Conservation (phyloP, 2,329 filamentous ascomycete genomes). For the Blumeria hordei region DNA sequence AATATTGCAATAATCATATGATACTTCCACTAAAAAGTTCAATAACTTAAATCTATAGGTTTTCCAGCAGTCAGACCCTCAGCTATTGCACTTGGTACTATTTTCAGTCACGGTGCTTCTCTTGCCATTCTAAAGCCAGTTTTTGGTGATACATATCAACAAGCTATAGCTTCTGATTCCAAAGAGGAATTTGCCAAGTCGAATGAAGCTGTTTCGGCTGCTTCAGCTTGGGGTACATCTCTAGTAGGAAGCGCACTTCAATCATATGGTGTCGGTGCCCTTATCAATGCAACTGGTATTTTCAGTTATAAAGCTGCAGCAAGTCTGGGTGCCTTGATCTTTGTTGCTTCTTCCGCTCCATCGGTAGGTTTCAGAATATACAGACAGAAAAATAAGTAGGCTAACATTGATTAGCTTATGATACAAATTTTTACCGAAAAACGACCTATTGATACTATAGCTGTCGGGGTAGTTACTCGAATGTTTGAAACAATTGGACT, state of each 20-base stretch:
- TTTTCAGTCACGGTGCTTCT: conserved; percentile 86
- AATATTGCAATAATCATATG: background rate
- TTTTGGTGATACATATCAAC: conserved; percentile 86
- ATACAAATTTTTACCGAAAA: conserved; percentile 75
- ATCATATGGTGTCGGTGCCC: conserved; percentile 68
- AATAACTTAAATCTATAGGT: conserved; percentile 16
- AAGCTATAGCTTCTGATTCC: conserved; percentile 71
- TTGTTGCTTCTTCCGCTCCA: conserved; percentile 73
- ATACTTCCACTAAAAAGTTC: too few relatives aligned
- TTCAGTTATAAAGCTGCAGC: conserved; percentile 93
- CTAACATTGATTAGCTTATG: conserved; percentile 37
- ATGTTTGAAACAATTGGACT: conserved; percentile 83
- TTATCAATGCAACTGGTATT: conserved; percentile 87
- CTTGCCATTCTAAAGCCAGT: conserved; percentile 69
- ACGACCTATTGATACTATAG: conserved; percentile 72
- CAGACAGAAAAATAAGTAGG: background rate
- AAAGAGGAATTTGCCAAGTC: conserved; percentile 93
- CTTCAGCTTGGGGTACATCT: conserved; percentile 73
- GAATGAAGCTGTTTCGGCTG: conserved; percentile 73
- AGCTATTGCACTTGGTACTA: conserved; percentile 82
- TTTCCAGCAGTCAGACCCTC: conserved; percentile 84
- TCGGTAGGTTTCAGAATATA: conserved; percentile 35
- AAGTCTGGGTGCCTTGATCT: conserved; percentile 77
- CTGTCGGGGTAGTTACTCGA: conserved; percentile 61
- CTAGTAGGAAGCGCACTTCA: conserved; percentile 73